Conservation (phyloP, 331 rosid genomes). For the Acacia pycnantha region DNA sequence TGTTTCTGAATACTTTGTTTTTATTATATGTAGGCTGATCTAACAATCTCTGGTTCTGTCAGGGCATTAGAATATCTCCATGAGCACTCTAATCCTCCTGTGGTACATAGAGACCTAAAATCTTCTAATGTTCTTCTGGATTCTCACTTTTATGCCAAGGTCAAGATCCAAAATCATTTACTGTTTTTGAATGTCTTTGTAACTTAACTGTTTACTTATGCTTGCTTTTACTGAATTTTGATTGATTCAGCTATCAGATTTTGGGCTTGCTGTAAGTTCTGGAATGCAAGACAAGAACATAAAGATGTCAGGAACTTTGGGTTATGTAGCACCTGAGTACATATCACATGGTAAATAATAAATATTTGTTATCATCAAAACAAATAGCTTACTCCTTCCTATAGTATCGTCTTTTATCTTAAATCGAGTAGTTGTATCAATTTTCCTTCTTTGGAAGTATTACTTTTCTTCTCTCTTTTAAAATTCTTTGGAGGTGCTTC, state of each 20-base stretch:
- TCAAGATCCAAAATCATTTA: conserved; percentile 34
- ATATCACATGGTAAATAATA: conserved; percentile 66
- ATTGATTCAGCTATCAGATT: conserved; percentile 76
- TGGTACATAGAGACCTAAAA: conserved; percentile 76
- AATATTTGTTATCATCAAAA: not conserved
- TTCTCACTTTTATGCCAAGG: conserved; percentile 85
- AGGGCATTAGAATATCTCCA: conserved; percentile 94
- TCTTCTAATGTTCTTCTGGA: conserved; percentile 86
- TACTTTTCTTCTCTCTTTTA: not conserved
- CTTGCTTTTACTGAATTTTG: conserved; percentile 36
- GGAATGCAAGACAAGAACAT: conserved; percentile 63
- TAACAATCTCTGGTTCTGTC: conserved; percentile 18
- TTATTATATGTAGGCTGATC: conserved; percentile 13
- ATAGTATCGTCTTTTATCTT: conserved; percentile 12
- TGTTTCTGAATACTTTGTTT: not conserved
- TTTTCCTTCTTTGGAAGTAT: conserved; percentile 24
- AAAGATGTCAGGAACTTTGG: conserved; percentile 70
- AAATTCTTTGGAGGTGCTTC: conserved; percentile 10
- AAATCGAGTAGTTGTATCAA: conserved; percentile 16
- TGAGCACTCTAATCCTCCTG: conserved; percentile 76
- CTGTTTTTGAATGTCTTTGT: conserved; percentile 6
- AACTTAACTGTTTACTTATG: not conserved
- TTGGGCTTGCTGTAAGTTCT: conserved; percentile 70
- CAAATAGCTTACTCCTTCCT: conserved; percentile 7
- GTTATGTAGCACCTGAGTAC: conserved; percentile 84